These are phyloP conservation scores for Infundibulicybe gibba DNA, from an alignment of 768 basidiomycete genomes.

Conservation along the genomic window DNA sequence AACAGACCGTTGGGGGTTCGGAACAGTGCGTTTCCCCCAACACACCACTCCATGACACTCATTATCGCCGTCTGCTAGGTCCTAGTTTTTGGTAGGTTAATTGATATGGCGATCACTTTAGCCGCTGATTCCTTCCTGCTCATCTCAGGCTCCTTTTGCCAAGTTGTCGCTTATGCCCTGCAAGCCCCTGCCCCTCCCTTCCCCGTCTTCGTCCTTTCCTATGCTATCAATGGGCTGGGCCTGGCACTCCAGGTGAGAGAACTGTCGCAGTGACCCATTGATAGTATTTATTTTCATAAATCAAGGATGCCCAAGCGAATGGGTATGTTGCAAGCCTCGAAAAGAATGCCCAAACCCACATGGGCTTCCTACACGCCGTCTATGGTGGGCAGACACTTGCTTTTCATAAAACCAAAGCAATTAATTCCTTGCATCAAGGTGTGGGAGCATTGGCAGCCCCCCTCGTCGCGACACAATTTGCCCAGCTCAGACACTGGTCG, in stretches of 20 bases:
- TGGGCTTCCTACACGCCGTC: slow-evolving; percentile 65
- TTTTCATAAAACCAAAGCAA: background rate
- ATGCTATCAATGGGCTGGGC: slow-evolving; percentile 40
- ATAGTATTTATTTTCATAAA: background rate
- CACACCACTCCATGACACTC: background rate
- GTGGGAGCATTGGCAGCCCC: slow-evolving; percentile 69
- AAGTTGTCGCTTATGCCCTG: slow-evolving; percentile 51
- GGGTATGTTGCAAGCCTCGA: slow-evolving; percentile 62
- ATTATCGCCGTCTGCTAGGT: slow-evolving; percentile 8
- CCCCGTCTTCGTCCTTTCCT: slow-evolving; percentile 53
- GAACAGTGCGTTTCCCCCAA: slow-evolving; percentile 27
- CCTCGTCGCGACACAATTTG: slow-evolving; percentile 79
- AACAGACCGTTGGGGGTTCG: slow-evolving; percentile 35
- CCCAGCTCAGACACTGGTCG: slow-evolving; percentile 63
- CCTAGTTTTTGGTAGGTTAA: slow-evolving; percentile 13
- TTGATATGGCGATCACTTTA: background rate
- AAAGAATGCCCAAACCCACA: slow-evolving; percentile 55
- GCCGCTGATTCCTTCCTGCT: background rate
- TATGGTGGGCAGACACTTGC: slow-evolving; percentile 47
- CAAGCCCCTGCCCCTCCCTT: slow-evolving; percentile 59
- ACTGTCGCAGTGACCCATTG: background rate
- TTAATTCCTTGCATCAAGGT: slow-evolving; percentile 32
- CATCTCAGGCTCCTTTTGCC: slow-evolving; percentile 50
- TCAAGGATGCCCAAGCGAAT: slow-evolving; percentile 71
- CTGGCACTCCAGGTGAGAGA: slow-evolving; percentile 38